phyloP scores from a whole-genome alignment of 768 basidiomycete species.

The Lactarius pseudohatsudake region DNA sequence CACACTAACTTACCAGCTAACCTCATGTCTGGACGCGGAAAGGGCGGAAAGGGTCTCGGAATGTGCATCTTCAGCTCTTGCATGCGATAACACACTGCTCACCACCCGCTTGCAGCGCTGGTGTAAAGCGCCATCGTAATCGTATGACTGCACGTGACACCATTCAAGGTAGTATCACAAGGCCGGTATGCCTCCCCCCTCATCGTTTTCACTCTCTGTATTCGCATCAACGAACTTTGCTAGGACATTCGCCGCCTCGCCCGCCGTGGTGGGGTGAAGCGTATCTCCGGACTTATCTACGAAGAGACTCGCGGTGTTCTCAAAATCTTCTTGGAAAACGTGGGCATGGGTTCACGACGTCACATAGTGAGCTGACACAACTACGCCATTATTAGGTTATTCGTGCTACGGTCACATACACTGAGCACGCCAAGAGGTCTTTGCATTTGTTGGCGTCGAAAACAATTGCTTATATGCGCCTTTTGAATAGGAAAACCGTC shows the following conservation, averaged over 20 bases:
- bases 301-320: slow-evolving; percentile 67
- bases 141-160: slow-evolving; percentile 50
- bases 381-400: slow-evolving; percentile 38
- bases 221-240: slow-evolving; percentile 17
- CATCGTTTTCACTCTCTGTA: slow-evolving; percentile 14
- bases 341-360: slow-evolving; percentile 33
- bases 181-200: slow-evolving; percentile 32
- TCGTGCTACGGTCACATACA: slow-evolving; percentile 61
- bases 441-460: not conserved
- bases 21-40: slow-evolving; percentile 49
- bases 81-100: slow-evolving; percentile 1
- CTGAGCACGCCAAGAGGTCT: slow-evolving; percentile 60
- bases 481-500: slow-evolving; percentile 43
- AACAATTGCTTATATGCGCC: slow-evolving; percentile 1
- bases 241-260: slow-evolving; percentile 54
- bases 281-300: slow-evolving; percentile 58
- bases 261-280: slow-evolving; percentile 67
- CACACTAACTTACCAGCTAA: too few relatives aligned
- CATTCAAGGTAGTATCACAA: slow-evolving; percentile 54
- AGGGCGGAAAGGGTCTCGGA: slow-evolving; percentile 50
- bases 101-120: slow-evolving; percentile 32
- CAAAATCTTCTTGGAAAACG: slow-evolving; percentile 60
- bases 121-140: slow-evolving; percentile 49
- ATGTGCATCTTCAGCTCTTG: slow-evolving; percentile 31
- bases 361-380: not conserved